These are phyloP conservation scores for Asterella californica DNA, from an alignment of 225 moss, liverwort and hornwort genomes.

Conservation along the genomic window DNA sequence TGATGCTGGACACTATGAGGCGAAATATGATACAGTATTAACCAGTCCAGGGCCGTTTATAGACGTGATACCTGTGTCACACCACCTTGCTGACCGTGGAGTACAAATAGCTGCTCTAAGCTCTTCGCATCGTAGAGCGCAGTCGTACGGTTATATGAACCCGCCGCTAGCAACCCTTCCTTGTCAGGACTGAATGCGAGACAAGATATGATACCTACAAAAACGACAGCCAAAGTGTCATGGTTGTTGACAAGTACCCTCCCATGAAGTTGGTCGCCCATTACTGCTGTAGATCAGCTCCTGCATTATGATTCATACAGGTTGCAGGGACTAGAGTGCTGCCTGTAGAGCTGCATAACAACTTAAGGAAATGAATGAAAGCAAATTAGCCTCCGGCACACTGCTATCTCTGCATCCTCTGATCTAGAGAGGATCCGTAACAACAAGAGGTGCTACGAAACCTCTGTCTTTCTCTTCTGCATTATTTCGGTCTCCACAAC, in stretches of 20 bases:
- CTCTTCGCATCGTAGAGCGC: conserved; percentile 86
- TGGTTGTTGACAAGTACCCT: not conserved
- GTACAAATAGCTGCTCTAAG: conserved; percentile 85
- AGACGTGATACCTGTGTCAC: conserved; percentile 86
- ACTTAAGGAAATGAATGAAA: not conserved
- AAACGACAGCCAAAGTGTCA: not conserved
- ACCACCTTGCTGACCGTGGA: conserved; percentile 97
- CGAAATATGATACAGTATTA: no score
- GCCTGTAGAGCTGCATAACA: not conserved
- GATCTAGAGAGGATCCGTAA: not conserved
- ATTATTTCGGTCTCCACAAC: not conserved
- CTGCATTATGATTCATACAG: not conserved
- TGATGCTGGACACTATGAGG: not conserved
- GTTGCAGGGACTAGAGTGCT: not conserved
- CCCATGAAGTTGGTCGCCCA: not conserved
- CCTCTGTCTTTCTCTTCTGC: no score
- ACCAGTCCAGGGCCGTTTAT: no score
- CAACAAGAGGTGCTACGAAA: not conserved
- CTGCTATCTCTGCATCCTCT: no score
- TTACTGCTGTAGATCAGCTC: not conserved
- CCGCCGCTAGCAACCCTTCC: conserved; percentile 83
- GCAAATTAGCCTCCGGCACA: not conserved
- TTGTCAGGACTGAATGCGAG: conserved; percentile 68
- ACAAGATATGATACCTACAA: conserved; percentile 91
- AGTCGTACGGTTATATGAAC: conserved; percentile 85